A percentile compares a stretch with the other conserved stretches of the same genome.
These are phyloP conservation scores for Heliocybe sulcata DNA, from an alignment of 1,284 basidiomycete species.

Conservation along the genomic window DNA sequence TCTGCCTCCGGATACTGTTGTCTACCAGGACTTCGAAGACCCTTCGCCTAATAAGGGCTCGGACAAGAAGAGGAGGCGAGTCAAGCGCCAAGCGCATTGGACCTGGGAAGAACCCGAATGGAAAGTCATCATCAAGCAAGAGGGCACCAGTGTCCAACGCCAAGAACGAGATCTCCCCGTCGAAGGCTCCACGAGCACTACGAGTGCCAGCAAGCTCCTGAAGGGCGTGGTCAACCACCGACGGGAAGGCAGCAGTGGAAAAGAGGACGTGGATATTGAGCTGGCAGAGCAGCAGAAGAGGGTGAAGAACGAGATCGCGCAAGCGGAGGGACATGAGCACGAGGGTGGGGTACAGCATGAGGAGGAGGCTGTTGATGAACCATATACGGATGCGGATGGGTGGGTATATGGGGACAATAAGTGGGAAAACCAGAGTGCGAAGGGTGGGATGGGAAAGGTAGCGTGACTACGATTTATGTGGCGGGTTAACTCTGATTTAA, in stretches of 20 bases:
- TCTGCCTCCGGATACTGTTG: slow-evolving; percentile 41
- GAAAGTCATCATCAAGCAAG: slow-evolving; percentile 62
- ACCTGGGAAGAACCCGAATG: slow-evolving; percentile 86
- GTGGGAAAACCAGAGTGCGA: slow-evolving; percentile 77
- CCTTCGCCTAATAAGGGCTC: neutral
- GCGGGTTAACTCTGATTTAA: neutral
- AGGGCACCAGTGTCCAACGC: slow-evolving; percentile 31
- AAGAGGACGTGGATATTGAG: slow-evolving; percentile 16
- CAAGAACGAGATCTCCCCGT: slow-evolving; percentile 53
- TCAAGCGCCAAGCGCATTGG: slow-evolving; percentile 76
- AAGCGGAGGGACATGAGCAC: slow-evolving; percentile 16
- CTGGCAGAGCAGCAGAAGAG: slow-evolving; percentile 10
- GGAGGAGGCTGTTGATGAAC: slow-evolving; percentile 28
- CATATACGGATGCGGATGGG: slow-evolving; percentile 77
- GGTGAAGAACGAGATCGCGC: slow-evolving; percentile 13
- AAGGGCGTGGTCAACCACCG: slow-evolving; percentile 15
- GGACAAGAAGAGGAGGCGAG: slow-evolving; percentile 30
- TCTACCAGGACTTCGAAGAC: slow-evolving; percentile 34
- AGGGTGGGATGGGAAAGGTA: slow-evolving; percentile 82
- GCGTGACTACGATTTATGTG: neutral
- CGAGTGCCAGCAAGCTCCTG: slow-evolving; percentile 31
- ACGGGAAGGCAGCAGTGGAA: slow-evolving; percentile 27
- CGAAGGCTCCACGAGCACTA: slow-evolving; percentile 25
- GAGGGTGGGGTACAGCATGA: slow-evolving; percentile 14
- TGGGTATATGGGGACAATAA: slow-evolving; percentile 97